Percentiles rank a stretch among this genome's conserved stretches.
Evolutionary conservation across 208 protist genomes (phyloP).

Genomic region (Crithidia brevicula): DNA sequence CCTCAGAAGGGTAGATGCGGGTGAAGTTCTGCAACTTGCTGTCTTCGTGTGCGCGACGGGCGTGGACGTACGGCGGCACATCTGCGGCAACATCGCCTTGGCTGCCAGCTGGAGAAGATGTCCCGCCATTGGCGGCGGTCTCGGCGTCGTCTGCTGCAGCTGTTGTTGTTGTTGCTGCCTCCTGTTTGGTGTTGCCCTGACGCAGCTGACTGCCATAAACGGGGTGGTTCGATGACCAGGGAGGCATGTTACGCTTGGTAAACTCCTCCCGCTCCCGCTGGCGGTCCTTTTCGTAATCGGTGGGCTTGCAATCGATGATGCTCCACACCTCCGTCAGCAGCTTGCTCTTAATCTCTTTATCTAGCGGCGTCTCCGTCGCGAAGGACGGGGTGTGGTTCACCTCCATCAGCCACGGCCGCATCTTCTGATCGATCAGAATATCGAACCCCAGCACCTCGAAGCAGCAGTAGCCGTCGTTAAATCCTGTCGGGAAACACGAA

Average conservation of each 20-base stretch:
- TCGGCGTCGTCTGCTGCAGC: too few relatives aligned
- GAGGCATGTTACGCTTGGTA: constrained; percentile 77
- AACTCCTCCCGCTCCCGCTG: constrained; percentile 80
- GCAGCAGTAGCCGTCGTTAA: constrained; percentile 93
- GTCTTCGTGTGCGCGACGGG: constrained; percentile 62
- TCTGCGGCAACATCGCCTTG: constrained; percentile 2
- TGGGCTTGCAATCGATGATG: constrained; percentile 85
- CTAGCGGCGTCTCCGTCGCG: constrained; percentile 91
- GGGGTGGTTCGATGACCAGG: constrained; percentile 51
- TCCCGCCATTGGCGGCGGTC: not conserved
- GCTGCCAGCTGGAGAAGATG: too few relatives aligned
- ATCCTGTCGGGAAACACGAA: constrained; percentile 85
- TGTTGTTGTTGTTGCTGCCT: not conserved
- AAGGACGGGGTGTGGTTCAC: constrained; percentile 98
- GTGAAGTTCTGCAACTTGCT: constrained; percentile 77
- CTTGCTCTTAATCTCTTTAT: constrained; percentile 91
- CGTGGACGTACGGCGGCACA: constrained; percentile 27
- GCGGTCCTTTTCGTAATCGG: constrained; percentile 66
- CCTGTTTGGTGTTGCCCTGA: constrained; percentile 16
- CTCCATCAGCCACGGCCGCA: constrained; percentile 96
- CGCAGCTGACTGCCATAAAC: constrained; percentile 33
- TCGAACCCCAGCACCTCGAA: constrained; percentile 98
- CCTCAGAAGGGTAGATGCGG: constrained; percentile 78
- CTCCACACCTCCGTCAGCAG: constrained; percentile 89
- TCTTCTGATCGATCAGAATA: constrained; percentile 93